A percentile compares a stretch with the other conserved stretches of the same genome.
These are phyloP conservation scores for Ogataea thermomethanolica DNA, from an alignment of 805 yeast genomes.

Conservation along the genomic window DNA sequence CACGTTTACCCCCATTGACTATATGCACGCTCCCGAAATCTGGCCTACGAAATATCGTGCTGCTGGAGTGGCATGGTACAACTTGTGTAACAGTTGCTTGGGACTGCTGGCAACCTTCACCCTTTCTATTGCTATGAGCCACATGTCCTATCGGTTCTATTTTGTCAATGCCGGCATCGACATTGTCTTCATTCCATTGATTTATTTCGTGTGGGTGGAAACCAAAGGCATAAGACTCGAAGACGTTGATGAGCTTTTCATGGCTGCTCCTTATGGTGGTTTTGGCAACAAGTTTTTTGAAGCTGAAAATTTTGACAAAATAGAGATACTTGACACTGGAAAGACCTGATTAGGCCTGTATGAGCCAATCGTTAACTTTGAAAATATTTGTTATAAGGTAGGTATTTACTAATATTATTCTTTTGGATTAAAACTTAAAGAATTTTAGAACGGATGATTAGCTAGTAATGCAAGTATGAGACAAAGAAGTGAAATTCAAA, in stretches of 20 bases:
- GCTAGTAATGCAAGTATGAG: too few species aligned
- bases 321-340: too few species aligned
- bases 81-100: constrained; percentile 10
- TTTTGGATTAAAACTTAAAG: too few species aligned
- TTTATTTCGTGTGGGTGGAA: constrained; percentile 28
- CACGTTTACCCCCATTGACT: constrained; percentile 45
- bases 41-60: constrained; percentile 28
- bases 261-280: constrained; percentile 1
- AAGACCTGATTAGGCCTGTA: too few species aligned
- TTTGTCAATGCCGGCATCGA: constrained; percentile 18
- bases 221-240: constrained; percentile 29
- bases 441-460: too few species aligned
- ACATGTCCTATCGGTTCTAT: constrained; percentile 36
- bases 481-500: too few species aligned
- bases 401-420: too few species aligned
- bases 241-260: constrained; percentile 1
- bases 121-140: constrained; percentile 37
- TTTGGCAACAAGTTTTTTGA: constrained; percentile 1
- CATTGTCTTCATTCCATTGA: constrained; percentile 25
- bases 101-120: constrained; percentile 33
- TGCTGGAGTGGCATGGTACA: constrained; percentile 19
- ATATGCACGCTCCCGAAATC: constrained; percentile 43
- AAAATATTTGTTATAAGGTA: too few species aligned
- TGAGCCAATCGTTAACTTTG: too few species aligned
- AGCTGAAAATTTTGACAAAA: background rate